phyloP scores from a whole-genome alignment of 2,329 filamentous ascomycete species.

The Furcasterigmium furcatum region DNA sequence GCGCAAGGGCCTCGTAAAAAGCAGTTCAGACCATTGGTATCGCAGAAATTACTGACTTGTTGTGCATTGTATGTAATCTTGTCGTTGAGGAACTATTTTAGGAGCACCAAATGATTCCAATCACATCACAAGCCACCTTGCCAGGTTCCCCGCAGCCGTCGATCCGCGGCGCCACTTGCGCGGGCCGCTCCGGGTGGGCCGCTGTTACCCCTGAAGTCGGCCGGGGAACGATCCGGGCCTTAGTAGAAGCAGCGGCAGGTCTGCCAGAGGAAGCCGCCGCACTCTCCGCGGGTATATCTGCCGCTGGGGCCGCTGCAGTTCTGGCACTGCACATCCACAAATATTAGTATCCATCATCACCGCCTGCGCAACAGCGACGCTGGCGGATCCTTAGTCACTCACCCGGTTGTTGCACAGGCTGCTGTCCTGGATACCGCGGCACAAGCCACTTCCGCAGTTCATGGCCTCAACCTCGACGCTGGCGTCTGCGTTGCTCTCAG shows the following conservation, averaged over 20 bases:
- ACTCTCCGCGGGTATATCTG: not conserved
- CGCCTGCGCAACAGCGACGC: not conserved
- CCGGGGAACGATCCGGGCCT: no score
- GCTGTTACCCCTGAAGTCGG: no score
- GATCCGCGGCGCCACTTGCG: no score
- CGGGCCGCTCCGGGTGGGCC: no score
- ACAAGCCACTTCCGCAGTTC: not conserved
- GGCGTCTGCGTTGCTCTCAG: not conserved
- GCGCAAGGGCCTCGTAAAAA: no score
- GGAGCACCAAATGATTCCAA: no score
- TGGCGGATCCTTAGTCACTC: not conserved
- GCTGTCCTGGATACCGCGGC: not conserved
- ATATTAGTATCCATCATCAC: not conserved
- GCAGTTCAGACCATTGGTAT: no score
- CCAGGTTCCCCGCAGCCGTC: no score
- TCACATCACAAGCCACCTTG: no score
- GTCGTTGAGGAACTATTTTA: no score
- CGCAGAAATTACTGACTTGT: no score
- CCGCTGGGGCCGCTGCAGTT: not conserved
- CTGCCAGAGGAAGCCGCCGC: not conserved
- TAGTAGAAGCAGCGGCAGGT: not conserved
- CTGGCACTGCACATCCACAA: not conserved
- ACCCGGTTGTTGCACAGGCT: not conserved
- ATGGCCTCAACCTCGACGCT: not conserved
- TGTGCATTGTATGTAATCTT: no score